These are phyloP conservation scores for Ostreobium quekettii DNA, from an alignment of 139 green algal species.

Conservation along the genomic window DNA sequence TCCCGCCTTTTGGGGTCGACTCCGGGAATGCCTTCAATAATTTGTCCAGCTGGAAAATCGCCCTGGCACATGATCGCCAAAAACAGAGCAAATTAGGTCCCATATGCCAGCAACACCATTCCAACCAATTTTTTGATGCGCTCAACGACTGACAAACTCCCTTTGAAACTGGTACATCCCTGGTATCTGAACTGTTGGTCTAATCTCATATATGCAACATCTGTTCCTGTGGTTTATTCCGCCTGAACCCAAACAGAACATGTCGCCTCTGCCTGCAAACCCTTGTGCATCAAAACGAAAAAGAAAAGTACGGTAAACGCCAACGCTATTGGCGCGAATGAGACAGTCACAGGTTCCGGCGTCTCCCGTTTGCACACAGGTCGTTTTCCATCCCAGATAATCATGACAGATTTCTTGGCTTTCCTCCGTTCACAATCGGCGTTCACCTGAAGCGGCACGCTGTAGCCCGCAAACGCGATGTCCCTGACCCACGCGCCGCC, in stretches of 20 bases:
- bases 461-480: slow-evolving; percentile 84
- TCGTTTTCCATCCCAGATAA: background rate
- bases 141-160: too few relatives aligned
- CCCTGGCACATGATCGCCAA: too few relatives aligned
- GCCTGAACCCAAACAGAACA: background rate
- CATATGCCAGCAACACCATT: too few relatives aligned
- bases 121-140: too few relatives aligned
- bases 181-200: too few relatives aligned
- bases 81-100: too few relatives aligned
- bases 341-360: background rate
- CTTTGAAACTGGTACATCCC: too few relatives aligned
- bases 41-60: slow-evolving; percentile 80
- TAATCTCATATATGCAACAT: too few relatives aligned
- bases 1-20: slow-evolving; percentile 50
- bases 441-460: slow-evolving; percentile 68
- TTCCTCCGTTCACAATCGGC: background rate
- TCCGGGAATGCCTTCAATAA: slow-evolving; percentile 73
- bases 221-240: too few relatives aligned
- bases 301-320: background rate
- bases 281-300: background rate
- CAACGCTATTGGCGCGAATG: background rate
- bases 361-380: background rate
- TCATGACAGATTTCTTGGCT: background rate
- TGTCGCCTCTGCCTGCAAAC: background rate
- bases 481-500: slow-evolving; percentile 89